A percentile compares a stretch with the other conserved stretches of the same genome.
These are phyloP conservation scores for Oldenlandia corymbosa DNA, from an alignment of 257 asterid genomes.

Conservation along the genomic window DNA sequence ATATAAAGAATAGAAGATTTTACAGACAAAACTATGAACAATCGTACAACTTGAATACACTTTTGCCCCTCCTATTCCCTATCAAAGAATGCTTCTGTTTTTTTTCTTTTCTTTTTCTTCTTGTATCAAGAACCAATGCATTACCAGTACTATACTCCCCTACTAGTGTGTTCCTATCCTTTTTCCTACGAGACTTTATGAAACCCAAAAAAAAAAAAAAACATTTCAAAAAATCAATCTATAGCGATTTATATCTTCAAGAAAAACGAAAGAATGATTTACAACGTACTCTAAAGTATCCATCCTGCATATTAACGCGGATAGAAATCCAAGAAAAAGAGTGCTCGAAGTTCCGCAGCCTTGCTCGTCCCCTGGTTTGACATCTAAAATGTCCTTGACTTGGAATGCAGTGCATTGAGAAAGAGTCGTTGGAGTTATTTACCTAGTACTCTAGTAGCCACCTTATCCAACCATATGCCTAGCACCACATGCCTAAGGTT, in stretches of 20 bases:
- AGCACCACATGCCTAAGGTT: too few relatives aligned
- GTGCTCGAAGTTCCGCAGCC: conserved; percentile 29
- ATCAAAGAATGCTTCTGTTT: conserved; percentile 12
- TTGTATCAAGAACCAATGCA: not conserved
- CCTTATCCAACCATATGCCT: too few relatives aligned
- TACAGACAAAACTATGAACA: conserved; percentile 13
- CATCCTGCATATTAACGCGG: conserved; percentile 9
- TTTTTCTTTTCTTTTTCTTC: too few relatives aligned
- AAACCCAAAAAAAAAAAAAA: conserved; percentile 17
- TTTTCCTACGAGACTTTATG: conserved; percentile 14
- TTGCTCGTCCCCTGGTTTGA: conserved; percentile 70
- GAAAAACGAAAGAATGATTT: conserved; percentile 35
- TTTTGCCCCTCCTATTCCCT: conserved; percentile 15
- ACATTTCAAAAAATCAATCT: not conserved
- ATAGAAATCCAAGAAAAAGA: conserved; percentile 9
- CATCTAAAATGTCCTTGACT: conserved; percentile 79
- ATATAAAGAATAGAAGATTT: not conserved
- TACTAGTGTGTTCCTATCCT: conserved; percentile 1
- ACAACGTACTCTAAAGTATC: conserved; percentile 31
- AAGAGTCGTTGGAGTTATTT: not conserved
- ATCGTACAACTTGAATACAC: conserved; percentile 6
- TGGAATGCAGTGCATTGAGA: conserved; percentile 46
- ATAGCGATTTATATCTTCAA: conserved; percentile 25
- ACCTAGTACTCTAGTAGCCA: not conserved
- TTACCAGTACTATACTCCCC: not conserved